These are phyloP conservation scores for Moricandia arvensis DNA, from an alignment of 345 rosid genomes.

Conservation along the genomic window DNA sequence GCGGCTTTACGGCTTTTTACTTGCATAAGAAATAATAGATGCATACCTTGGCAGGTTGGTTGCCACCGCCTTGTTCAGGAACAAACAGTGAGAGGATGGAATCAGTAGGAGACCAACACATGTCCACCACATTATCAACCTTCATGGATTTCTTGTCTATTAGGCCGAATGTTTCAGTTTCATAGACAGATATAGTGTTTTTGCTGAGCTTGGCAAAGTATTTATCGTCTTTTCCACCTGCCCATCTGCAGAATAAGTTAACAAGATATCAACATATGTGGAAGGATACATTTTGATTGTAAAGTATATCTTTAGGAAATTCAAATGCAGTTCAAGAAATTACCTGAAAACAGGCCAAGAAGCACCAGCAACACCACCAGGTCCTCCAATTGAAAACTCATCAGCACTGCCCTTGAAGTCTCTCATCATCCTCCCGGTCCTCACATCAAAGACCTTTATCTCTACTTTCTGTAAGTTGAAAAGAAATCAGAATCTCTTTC, in stretches of 20 bases:
- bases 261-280: slow-evolving; percentile 13
- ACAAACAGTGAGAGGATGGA: slow-evolving; percentile 82
- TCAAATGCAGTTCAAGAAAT: neutral
- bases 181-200: slow-evolving; percentile 82
- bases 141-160: slow-evolving; percentile 92
- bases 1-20: slow-evolving; percentile 66
- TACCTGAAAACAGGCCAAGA: slow-evolving; percentile 93
- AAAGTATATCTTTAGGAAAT: neutral
- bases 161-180: slow-evolving; percentile 79
- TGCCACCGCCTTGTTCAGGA: slow-evolving; percentile 97
- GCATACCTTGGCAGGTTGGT: slow-evolving; percentile 95
- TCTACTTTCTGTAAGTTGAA: slow-evolving; percentile 58
- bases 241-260: slow-evolving; percentile 57
- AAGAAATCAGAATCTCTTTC: slow-evolving; percentile 19
- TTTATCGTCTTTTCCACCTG: slow-evolving; percentile 83
- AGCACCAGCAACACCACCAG: slow-evolving; percentile 77
- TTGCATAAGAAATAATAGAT: neutral
- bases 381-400: slow-evolving; percentile 86
- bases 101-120: slow-evolving; percentile 91
- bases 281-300: neutral
- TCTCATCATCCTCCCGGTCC: slow-evolving; percentile 88
- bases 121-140: slow-evolving; percentile 83
- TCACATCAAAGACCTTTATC: slow-evolving; percentile 78
- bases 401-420: slow-evolving; percentile 95
- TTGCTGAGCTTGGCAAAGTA: slow-evolving; percentile 89